Evolutionary conservation across 176 grass and related monocot genomes (phyloP).

Genomic region (Juncus inflexus): DNA sequence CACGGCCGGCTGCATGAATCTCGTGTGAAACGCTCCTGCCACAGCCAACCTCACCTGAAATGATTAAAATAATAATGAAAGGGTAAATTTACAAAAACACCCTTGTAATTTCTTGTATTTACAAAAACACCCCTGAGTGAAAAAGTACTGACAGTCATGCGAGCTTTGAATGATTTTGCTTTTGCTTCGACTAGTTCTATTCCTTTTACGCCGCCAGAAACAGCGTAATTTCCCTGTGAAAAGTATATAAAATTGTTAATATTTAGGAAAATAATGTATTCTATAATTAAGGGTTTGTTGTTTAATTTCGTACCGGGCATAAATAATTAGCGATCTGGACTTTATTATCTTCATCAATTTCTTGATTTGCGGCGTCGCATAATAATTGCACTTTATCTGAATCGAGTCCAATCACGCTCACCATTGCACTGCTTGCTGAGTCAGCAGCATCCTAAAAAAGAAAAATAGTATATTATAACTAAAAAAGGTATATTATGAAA

Average conservation of each 20-base stretch:
- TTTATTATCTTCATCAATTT: conserved; percentile 73
- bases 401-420: conserved; percentile 95
- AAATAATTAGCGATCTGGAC: conserved; percentile 93
- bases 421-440: conserved; percentile 81
- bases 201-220: conserved; percentile 96
- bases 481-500: conserved; percentile 2
- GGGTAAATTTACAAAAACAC: not conserved
- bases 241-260: conserved; percentile 4
- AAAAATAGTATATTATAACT: conserved; percentile 3
- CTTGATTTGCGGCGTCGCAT: conserved; percentile 86
- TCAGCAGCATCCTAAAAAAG: conserved; percentile 81
- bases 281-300: too few species aligned
- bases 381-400: conserved; percentile 91
- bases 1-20: conserved; percentile 84
- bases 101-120: too few species aligned
- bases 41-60: conserved; percentile 73
- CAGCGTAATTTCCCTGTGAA: conserved; percentile 81
- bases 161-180: conserved; percentile 97
- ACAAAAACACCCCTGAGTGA: not conserved
- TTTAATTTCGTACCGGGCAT: conserved; percentile 57
- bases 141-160: conserved; percentile 74
- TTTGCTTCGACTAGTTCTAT: conserved; percentile 93
- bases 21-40: conserved; percentile 89
- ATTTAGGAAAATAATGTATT: not conserved
- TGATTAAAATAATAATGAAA: conserved; percentile 19